phyloP scores from a whole-genome alignment of 1,284 basidiomycete species.

The Earliella scabrosa region DNA sequence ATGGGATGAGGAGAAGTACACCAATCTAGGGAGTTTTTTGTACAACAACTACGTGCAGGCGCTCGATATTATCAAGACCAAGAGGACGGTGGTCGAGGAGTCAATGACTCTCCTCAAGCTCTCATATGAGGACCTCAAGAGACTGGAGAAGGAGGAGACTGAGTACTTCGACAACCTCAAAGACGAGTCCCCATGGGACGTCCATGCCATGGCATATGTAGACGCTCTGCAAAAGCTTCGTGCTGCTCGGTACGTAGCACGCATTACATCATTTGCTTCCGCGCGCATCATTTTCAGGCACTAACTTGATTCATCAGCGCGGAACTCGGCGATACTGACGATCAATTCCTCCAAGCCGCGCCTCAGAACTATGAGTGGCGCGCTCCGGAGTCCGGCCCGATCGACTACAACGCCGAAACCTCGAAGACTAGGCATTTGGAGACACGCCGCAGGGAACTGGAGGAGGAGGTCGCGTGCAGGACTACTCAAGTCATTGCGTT shows the following conservation, averaged over 20 bases:
- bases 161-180: conserved; percentile 23
- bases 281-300: neutral
- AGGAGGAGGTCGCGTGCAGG: neutral
- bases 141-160: conserved; percentile 2
- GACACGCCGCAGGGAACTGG: neutral
- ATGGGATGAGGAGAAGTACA: conserved; percentile 37
- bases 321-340: neutral
- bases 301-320: neutral
- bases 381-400: neutral
- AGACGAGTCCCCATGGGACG: conserved; percentile 21
- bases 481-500: neutral
- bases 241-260: neutral
- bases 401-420: neutral
- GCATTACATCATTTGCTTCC: conserved; percentile 27
- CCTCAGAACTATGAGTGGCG: neutral
- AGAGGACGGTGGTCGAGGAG: neutral
- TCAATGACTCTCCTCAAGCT: conserved; percentile 7
- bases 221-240: conserved; percentile 15
- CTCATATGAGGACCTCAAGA: neutral
- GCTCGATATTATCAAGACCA: conserved; percentile 25
- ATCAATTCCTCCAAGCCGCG: neutral
- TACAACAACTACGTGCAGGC: conserved; percentile 33
- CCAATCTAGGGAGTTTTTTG: conserved; percentile 28
- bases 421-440: neutral
- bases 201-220: conserved; percentile 25